Evolutionary conservation across 345 rosid species (phyloP).

Genomic region (Turritis glabra): DNA sequence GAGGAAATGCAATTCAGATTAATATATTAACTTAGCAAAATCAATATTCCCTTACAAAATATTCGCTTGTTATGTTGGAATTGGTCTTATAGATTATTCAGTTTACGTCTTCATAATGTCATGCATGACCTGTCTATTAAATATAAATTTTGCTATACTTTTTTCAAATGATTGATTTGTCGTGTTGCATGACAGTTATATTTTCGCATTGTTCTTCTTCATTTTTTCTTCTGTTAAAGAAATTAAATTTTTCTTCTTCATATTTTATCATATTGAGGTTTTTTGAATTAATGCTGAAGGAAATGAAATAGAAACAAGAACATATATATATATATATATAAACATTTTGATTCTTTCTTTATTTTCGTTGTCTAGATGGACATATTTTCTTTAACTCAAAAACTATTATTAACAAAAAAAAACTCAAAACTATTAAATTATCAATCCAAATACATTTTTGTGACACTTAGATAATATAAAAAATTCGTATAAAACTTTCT

Average conservation of each 20-base stretch:
- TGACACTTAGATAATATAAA: no score
- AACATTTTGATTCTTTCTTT: not conserved
- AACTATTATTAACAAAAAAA: no score
- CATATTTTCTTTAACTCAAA: no score
- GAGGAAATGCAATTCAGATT: not conserved
- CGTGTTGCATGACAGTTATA: constrained; percentile 25
- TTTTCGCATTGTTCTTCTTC: not conserved
- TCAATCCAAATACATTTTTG: no score
- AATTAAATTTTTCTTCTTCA: not conserved
- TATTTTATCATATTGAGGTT: not conserved
- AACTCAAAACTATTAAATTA: no score
- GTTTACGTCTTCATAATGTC: constrained; percentile 26
- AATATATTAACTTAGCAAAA: not conserved
- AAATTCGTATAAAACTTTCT: no score
- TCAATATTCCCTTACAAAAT: no score
- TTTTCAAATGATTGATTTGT: constrained; percentile 18
- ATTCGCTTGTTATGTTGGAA: not conserved
- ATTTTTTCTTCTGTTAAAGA: not conserved
- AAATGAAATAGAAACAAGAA: not conserved
- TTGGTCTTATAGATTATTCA: not conserved
- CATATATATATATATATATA: not conserved
- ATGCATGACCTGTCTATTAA: constrained; percentile 32
- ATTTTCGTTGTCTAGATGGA: not conserved
- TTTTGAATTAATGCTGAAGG: not conserved
- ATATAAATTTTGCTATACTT: not conserved